Percentiles rank a stretch among this genome's conserved stretches.
Evolutionary conservation across 2,329 filamentous ascomycete genomes (phyloP).

Genomic region (Epichloe scottii): DNA sequence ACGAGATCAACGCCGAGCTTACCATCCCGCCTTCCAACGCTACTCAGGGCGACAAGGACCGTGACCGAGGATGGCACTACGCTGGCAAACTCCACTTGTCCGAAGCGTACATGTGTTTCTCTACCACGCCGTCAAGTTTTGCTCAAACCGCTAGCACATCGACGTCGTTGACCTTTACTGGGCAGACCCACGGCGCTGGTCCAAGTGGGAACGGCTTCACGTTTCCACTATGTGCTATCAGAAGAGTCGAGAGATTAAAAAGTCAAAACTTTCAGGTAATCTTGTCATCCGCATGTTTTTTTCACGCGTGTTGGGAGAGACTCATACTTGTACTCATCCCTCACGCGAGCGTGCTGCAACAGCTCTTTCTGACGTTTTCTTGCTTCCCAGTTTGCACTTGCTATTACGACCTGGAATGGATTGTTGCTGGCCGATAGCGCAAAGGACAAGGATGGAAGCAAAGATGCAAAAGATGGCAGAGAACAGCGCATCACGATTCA

Average conservation of each 20-base stretch:
- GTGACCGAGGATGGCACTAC: constrained; percentile 73
- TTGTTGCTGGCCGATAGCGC: constrained; percentile 45
- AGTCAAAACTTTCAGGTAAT: constrained; percentile 70
- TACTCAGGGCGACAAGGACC: constrained; percentile 57
- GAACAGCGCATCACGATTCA: constrained; percentile 88
- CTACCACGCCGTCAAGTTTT: constrained; percentile 83
- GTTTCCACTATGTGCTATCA: constrained; percentile 80
- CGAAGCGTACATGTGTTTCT: constrained; percentile 93
- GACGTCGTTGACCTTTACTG: constrained; percentile 74
- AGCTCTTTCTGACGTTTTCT: neutral
- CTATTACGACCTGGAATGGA: constrained; percentile 90
- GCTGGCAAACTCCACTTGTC: constrained; percentile 86
- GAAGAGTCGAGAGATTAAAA: constrained; percentile 83
- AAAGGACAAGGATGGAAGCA: constrained; percentile 34
- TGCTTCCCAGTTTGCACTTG: constrained; percentile 60
- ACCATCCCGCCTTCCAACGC: constrained; percentile 66
- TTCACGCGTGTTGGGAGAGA: neutral
- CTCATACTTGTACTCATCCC: too few species aligned
- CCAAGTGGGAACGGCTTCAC: constrained; percentile 94
- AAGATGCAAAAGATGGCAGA: constrained; percentile 30
- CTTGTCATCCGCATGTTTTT: neutral
- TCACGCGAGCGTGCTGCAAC: neutral
- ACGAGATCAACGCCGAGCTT: constrained; percentile 93
- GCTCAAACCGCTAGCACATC: constrained; percentile 64
- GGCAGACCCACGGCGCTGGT: constrained; percentile 83